Evolutionary conservation across 257 asterid species (phyloP).

Genomic region (Nicotiana sylvestris): DNA sequence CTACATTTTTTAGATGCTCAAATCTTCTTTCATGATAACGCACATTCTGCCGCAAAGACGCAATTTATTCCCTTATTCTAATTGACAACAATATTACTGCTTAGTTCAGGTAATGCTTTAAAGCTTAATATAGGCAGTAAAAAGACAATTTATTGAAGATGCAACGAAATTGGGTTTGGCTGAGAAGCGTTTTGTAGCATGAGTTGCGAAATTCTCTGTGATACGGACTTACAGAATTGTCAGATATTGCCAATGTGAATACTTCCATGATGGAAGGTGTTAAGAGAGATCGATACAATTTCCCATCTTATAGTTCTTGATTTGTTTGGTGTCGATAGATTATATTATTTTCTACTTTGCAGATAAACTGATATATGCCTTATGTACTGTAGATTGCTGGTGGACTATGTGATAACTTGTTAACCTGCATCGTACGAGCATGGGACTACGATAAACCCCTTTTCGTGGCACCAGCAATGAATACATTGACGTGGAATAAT

Average conservation of each 20-base stretch:
- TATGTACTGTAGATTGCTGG: conserved; percentile 59
- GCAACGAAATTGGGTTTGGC: neutral
- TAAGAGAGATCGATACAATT: neutral
- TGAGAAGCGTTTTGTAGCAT: neutral
- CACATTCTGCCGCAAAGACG: neutral
- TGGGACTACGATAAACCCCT: conserved; percentile 88
- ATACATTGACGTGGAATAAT: conserved; percentile 83
- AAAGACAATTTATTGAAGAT: neutral
- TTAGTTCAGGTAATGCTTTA: neutral
- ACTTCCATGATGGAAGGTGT: neutral
- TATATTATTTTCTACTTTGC: neutral
- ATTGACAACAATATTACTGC: neutral
- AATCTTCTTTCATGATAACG: neutral
- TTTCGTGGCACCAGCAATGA: conserved; percentile 91
- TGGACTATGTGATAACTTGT: conserved; percentile 85
- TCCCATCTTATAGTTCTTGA: neutral
- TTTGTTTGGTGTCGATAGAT: neutral
- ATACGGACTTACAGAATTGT: neutral
- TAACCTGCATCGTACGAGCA: conserved; percentile 84
- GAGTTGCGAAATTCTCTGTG: neutral
- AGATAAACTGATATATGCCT: neutral
- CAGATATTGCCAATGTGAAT: neutral
- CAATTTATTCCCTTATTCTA: neutral
- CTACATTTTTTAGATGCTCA: neutral
- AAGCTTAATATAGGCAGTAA: neutral